Evolutionary conservation across 2,329 filamentous ascomycete species (phyloP).

Genomic region (Aspergillus sp.): DNA sequence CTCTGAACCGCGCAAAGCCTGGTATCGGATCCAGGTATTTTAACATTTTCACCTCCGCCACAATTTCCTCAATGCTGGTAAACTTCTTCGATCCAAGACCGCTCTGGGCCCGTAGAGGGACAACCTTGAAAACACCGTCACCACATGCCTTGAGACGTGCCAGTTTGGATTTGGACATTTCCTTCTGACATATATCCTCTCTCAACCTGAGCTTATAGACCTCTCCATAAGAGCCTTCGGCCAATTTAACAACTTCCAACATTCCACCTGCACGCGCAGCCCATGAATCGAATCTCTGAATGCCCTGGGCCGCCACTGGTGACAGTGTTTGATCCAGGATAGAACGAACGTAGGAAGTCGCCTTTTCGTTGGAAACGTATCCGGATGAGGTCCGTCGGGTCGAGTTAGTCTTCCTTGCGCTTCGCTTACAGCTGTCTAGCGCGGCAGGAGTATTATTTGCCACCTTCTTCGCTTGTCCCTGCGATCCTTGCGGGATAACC

Average conservation of each 20-base stretch:
- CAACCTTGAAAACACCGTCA: conserved; percentile 50
- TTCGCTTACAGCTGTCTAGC: conserved; percentile 8
- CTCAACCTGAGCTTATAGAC: conserved; percentile 59
- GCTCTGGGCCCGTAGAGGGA: conserved; percentile 44
- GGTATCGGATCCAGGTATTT: conserved; percentile 60
- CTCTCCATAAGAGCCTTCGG: conserved; percentile 66
- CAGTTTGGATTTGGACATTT: conserved; percentile 38
- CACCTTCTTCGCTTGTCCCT: not conserved
- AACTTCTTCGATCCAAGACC: conserved; percentile 44
- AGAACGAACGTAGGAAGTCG: conserved; percentile 35
- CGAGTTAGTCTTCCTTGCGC: conserved; percentile 21
- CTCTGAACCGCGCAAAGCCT: conserved; percentile 63
- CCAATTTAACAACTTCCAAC: conserved; percentile 58
- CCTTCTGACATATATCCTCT: conserved; percentile 34
- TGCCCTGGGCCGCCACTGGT: conserved; percentile 32
- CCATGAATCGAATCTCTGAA: conserved; percentile 43
- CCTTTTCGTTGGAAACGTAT: conserved; percentile 33
- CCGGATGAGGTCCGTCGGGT: conserved; percentile 31
- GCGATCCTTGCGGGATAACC: not conserved
- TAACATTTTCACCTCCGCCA: conserved; percentile 53
- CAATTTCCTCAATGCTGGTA: conserved; percentile 50
- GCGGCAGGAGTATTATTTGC: not conserved
- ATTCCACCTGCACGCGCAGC: conserved; percentile 37
- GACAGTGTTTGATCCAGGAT: conserved; percentile 41
- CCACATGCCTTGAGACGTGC: conserved; percentile 40